Evolutionary conservation across 2,329 filamentous ascomycete genomes (phyloP), one percentile per base, ranked within the genome.

Genomic region (Ascosphaera apis): DNA sequence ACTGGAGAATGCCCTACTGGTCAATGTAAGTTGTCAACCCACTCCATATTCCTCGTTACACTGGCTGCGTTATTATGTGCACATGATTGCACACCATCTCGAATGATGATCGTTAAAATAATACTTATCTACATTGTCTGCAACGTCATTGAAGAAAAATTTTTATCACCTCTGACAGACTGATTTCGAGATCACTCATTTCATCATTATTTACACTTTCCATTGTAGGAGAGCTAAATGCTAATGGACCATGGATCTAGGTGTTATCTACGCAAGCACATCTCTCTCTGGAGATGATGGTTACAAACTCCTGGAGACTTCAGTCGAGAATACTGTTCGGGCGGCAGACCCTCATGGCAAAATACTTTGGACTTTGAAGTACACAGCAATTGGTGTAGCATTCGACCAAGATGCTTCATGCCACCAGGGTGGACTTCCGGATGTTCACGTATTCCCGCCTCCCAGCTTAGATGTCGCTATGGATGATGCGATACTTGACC

Each of bases 121-220:
- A 88, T 81, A 84, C 84, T 95, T 95, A 95, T 93, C 86, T 93
- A 95, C 86, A 93, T 95, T 95, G 83, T 79, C 86, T 84, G 86
- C 54, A 91, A 77, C 61, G 62, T 56, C 67, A 67, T 76, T 91
- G 84, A 91, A 73, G 83, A 88, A 67, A 67, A 65, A 54, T 42
- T 65, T 68, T 13, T 28, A 28, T 28, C 25, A 28, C 69, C 72
- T 83, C 77, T 86, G 75, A 86, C 74, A 81, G 75, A 62, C 82
- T 91, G 82, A 71, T 48, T 60, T 32, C 15, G 32, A 62, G 58
- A 62, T 55, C 53, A 38, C 17, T n/a, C n/a, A n/a, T n/a, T n/a
- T 34, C 25, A 32, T 40, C 40, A 38, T 39, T 40, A 40, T 47
- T 43, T 46, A 37, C 41, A 39, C 23, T 40, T 37, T 30, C 32